These are phyloP conservation scores for Podaxis mareebaensis DNA, from an alignment of 768 basidiomycete species.

Conservation along the genomic window DNA sequence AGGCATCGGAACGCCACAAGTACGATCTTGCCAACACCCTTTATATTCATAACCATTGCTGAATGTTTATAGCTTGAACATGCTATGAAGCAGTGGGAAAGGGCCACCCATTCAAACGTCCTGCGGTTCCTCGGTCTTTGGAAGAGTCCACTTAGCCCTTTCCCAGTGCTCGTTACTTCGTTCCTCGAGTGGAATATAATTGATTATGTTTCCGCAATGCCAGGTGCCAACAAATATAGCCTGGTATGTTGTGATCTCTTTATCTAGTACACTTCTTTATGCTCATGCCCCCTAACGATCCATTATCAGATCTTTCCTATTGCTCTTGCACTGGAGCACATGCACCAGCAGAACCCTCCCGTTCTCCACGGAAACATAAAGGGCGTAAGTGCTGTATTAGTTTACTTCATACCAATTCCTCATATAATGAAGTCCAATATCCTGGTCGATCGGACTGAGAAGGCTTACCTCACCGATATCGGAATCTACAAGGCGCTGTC, in stretches of 20 bases:
- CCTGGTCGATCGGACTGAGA: not conserved
- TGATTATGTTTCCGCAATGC: not conserved
- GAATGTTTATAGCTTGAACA: not conserved
- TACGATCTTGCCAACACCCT: not conserved
- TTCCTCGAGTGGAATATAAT: not conserved
- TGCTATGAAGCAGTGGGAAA: not conserved
- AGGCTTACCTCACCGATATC: not conserved
- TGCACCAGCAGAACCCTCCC: not conserved
- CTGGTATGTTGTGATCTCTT: not conserved
- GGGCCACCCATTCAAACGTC: not conserved
- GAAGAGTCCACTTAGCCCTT: not conserved
- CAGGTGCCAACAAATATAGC: not conserved
- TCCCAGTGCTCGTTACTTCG: not conserved
- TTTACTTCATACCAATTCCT: not conserved
- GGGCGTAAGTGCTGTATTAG: not conserved
- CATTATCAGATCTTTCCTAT: not conserved
- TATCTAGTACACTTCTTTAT: not conserved
- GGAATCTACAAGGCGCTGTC: not conserved
- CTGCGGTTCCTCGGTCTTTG: not conserved
- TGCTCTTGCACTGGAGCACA: not conserved
- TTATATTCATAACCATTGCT: not conserved
- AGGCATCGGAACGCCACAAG: not conserved
- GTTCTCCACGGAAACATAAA: constrained; percentile 1
- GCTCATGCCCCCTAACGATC: too few relatives aligned
- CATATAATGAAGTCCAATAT: not conserved